Conservation (phyloP, 192 early-diverging fungal species). For the Mortierella claussenii region DNA sequence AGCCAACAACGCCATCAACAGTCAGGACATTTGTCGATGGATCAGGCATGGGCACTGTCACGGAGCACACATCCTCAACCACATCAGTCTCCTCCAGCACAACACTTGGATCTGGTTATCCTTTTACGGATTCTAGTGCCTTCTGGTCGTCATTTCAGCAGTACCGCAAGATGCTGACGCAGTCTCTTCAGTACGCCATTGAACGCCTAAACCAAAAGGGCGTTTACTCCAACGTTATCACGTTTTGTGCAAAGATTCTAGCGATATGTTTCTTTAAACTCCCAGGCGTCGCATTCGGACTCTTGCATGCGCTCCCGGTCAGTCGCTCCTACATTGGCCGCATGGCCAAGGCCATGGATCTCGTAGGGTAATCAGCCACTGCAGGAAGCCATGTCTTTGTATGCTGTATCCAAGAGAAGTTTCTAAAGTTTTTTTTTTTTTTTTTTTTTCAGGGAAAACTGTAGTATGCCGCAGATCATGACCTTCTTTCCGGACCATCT, state of each 20-base stretch:
- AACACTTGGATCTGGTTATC: conserved; percentile 47
- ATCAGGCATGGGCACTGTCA: conserved; percentile 34
- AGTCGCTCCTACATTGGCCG: conserved; percentile 52
- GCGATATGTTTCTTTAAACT: conserved; percentile 62
- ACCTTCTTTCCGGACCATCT: conserved; percentile 55
- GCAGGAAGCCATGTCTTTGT: too few species aligned
- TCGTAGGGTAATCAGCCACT: conserved; percentile 46
- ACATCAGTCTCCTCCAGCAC: conserved; percentile 49
- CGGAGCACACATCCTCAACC: conserved; percentile 39
- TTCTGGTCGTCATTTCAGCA: conserved; percentile 51
- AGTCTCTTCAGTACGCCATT: conserved; percentile 57
- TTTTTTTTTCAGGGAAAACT: conserved; percentile 22
- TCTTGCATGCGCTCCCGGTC: conserved; percentile 56
- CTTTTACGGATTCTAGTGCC: conserved; percentile 39
- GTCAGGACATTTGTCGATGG: conserved; percentile 45
- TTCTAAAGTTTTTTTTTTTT: neutral
- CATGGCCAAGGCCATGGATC: conserved; percentile 48
- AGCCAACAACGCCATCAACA: conserved; percentile 49
- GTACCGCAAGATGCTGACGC: conserved; percentile 45
- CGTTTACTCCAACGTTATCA: conserved; percentile 60
- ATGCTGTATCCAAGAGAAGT: too few species aligned
- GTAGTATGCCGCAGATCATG: conserved; percentile 38
- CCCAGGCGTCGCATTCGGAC: conserved; percentile 56
- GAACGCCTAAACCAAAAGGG: conserved; percentile 55
- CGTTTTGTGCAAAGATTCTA: conserved; percentile 62